Conservation (phyloP, 2,329 filamentous ascomycete species). For the Colletotrichum shisoi region DNA sequence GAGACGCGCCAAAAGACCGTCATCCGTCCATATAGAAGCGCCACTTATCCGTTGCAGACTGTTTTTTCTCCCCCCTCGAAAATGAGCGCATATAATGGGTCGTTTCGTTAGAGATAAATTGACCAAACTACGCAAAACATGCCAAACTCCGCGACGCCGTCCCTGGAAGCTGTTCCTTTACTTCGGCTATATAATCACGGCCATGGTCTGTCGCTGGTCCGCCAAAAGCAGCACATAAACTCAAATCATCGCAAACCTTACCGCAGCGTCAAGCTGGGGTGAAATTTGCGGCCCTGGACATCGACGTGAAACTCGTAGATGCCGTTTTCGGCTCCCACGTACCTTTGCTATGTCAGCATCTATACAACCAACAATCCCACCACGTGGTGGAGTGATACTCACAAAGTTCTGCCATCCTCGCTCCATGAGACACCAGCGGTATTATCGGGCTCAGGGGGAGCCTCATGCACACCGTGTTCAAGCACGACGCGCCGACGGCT, state of each 20-base stretch:
- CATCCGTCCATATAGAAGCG: not conserved
- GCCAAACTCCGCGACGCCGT: slow-evolving; percentile 26
- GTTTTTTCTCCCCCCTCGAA: not conserved
- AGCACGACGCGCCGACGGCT: slow-evolving; percentile 42
- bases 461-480: slow-evolving; percentile 55
- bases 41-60: slow-evolving; percentile 14
- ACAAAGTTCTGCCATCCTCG: slow-evolving; percentile 67
- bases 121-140: not conserved
- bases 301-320: slow-evolving; percentile 79
- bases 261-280: slow-evolving; percentile 63
- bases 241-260: slow-evolving; percentile 46
- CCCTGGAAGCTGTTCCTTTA: not conserved
- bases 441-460: slow-evolving; percentile 60
- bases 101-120: not conserved
- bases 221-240: slow-evolving; percentile 19
- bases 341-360: slow-evolving; percentile 53
- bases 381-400: slow-evolving; percentile 47
- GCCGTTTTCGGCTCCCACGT: slow-evolving; percentile 72
- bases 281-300: slow-evolving; percentile 65
- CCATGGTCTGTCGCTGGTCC: slow-evolving; percentile 1
- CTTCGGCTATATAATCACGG: slow-evolving; percentile 9
- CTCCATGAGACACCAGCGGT: slow-evolving; percentile 71
- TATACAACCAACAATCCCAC: not conserved
- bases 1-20: not conserved
- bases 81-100: slow-evolving; percentile 6